A percentile compares a stretch with the other conserved stretches of the same genome.
phyloP scores from a whole-genome alignment of 2,329 filamentous ascomycete species.

The Aspergillus sp. region DNA sequence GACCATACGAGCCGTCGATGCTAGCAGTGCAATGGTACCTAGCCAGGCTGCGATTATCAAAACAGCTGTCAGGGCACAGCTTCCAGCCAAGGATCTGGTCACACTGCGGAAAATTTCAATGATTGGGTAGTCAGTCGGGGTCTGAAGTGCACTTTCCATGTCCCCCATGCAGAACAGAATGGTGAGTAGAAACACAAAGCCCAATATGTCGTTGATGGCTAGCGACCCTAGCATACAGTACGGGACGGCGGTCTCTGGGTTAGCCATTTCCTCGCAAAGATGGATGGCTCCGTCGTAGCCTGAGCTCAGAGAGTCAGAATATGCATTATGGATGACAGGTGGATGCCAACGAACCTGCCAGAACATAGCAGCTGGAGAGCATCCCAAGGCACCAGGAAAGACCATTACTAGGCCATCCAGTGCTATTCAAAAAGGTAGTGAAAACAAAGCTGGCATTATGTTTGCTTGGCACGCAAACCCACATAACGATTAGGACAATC shows the following conservation, averaged over 20 bases:
- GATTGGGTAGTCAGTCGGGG: constrained; percentile 45
- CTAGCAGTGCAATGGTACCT: constrained; percentile 5
- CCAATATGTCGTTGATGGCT: constrained; percentile 34
- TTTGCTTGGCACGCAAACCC: background rate
- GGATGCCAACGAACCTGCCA: constrained; percentile 12
- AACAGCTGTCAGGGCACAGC: background rate
- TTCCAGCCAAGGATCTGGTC: constrained; percentile 4
- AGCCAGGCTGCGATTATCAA: background rate
- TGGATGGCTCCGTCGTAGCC: constrained; percentile 18
- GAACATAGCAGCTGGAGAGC: constrained; percentile 14
- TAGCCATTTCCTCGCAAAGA: constrained; percentile 9
- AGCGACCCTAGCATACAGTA: constrained; percentile 21
- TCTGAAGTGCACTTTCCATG: constrained; percentile 30
- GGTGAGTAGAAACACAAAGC: constrained; percentile 22
- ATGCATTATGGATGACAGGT: too few species aligned
- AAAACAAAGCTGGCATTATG: constrained; percentile 12
- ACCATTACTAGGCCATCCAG: constrained; percentile 16
- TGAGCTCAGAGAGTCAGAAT: background rate
- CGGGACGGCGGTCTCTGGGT: background rate
- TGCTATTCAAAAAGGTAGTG: constrained; percentile 6
- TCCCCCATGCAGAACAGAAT: constrained; percentile 28
- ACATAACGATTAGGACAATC: background rate
- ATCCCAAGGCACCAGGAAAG: constrained; percentile 17
- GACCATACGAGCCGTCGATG: constrained; percentile 6
- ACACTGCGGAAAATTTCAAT: constrained; percentile 42